phyloP scores from a whole-genome alignment of 495 filamentous ascomycete species.

The Penicillium canariense region DNA sequence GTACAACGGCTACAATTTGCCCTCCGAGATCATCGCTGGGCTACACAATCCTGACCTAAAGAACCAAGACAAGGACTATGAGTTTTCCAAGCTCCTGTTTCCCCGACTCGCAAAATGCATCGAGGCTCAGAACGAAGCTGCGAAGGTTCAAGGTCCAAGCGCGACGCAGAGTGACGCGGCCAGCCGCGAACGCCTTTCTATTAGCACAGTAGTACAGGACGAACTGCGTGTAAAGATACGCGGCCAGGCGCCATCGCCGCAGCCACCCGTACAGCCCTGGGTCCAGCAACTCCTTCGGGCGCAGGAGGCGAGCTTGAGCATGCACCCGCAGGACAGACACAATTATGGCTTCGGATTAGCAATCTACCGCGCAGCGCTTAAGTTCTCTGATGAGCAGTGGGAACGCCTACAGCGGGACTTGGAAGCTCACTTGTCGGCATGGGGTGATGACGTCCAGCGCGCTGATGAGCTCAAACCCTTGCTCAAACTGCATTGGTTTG shows the following conservation, averaged over 20 bases:
- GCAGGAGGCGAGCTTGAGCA: not conserved
- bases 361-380: slow-evolving; percentile 33
- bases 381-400: slow-evolving; percentile 30
- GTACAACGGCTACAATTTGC: slow-evolving; percentile 18
- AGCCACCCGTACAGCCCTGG: slow-evolving; percentile 7
- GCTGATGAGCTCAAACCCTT: slow-evolving; percentile 21
- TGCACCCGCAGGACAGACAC: no score
- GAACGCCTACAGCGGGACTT: slow-evolving; percentile 21
- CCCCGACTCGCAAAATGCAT: slow-evolving; percentile 2
- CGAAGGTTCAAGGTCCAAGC: slow-evolving; percentile 3
- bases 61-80: slow-evolving; percentile 12
- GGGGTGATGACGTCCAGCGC: slow-evolving; percentile 28
- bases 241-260: slow-evolving; percentile 4
- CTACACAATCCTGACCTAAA: slow-evolving; percentile 1
- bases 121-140: slow-evolving; percentile 10
- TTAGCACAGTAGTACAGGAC: slow-evolving; percentile 2
- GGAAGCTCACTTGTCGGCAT: slow-evolving; percentile 24
- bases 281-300: slow-evolving; percentile 3
- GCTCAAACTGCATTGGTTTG: slow-evolving; percentile 33
- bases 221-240: slow-evolving; percentile 10
- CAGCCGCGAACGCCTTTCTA: slow-evolving; percentile 4
- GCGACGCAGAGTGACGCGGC: slow-evolving; percentile 5
- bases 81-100: slow-evolving; percentile 13
- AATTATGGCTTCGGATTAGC: slow-evolving; percentile 26
- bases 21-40: not conserved